A percentile compares a stretch with the other conserved stretches of the same genome.
phyloP scores from a whole-genome alignment of 306 rosid genomes.

The Arachis stenosperma region DNA sequence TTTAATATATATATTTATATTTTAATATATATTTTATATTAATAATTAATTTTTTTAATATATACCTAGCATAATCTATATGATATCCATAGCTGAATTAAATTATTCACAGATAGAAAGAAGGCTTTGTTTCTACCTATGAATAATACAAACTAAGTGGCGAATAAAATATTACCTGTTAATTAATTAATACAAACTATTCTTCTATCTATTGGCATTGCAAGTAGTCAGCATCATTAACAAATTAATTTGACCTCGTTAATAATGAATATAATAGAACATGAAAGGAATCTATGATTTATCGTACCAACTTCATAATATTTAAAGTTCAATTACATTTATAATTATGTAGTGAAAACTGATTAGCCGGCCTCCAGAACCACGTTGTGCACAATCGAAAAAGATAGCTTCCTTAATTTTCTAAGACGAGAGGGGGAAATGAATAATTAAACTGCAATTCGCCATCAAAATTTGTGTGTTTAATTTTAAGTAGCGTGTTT shows the following conservation, averaged over 20 bases:
- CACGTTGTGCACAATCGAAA: slow-evolving; percentile 15
- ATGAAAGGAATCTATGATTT: slow-evolving; percentile 22
- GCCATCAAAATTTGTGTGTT: not conserved
- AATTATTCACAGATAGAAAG: too few species aligned
- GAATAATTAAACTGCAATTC: slow-evolving; percentile 25
- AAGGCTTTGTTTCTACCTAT: too few species aligned
- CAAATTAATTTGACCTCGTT: not conserved
- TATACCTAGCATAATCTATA: too few species aligned
- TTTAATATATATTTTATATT: too few species aligned
- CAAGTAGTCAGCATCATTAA: not conserved
- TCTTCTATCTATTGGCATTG: not conserved
- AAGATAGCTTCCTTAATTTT: slow-evolving; percentile 25
- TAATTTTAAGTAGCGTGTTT: not conserved
- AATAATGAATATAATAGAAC: not conserved
- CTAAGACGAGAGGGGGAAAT: slow-evolving; percentile 4
- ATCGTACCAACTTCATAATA: slow-evolving; percentile 8
- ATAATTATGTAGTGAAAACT: slow-evolving; percentile 3
- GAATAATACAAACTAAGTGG: too few species aligned
- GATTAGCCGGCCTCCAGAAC: slow-evolving; percentile 37
- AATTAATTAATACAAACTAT: too few species aligned
- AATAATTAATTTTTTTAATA: too few species aligned
- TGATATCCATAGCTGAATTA: too few species aligned
- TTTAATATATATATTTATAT: too few species aligned
- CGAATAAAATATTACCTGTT: too few species aligned
- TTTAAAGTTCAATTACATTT: not conserved